These are phyloP conservation scores for Henckelia pumila DNA, from an alignment of 257 asterid genomes.

Conservation along the genomic window DNA sequence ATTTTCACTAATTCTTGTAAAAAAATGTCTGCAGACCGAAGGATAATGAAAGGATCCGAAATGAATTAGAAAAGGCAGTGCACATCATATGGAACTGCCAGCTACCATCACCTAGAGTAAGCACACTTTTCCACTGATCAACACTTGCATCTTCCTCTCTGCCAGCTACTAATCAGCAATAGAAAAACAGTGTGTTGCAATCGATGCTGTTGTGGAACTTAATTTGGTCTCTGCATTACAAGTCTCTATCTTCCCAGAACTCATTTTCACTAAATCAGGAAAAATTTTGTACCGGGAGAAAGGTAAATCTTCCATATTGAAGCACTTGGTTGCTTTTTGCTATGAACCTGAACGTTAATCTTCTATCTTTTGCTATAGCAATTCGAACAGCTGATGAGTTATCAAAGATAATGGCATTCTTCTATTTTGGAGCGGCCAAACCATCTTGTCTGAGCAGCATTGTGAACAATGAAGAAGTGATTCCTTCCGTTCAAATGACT, in stretches of 20 bases:
- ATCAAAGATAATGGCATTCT: constrained; percentile 92
- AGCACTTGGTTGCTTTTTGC: constrained; percentile 1
- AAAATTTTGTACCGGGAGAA: constrained; percentile 80
- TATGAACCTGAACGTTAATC: constrained; percentile 3
- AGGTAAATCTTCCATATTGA: constrained; percentile 39
- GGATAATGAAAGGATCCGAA: constrained; percentile 63
- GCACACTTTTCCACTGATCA: constrained; percentile 25
- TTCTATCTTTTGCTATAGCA: constrained; percentile 36
- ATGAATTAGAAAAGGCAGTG: constrained; percentile 83
- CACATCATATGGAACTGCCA: constrained; percentile 89
- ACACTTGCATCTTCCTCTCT: constrained; percentile 10
- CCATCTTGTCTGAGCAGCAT: constrained; percentile 62
- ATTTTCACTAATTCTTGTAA: neutral
- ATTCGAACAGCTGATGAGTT: constrained; percentile 76
- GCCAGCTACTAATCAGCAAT: constrained; percentile 29
- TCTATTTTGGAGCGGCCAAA: constrained; percentile 82
- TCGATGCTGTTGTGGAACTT: constrained; percentile 75
- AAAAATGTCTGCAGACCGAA: constrained; percentile 57
- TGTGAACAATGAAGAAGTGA: constrained; percentile 45
- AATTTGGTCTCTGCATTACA: constrained; percentile 70
- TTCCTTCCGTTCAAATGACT: constrained; percentile 43
- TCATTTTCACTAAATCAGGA: constrained; percentile 85
- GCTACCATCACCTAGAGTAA: constrained; percentile 90
- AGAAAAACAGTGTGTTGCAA: constrained; percentile 66
- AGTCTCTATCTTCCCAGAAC: constrained; percentile 76